Conservation (phyloP, 2,329 filamentous ascomycete species). For the Lecanicillium sp. region DNA sequence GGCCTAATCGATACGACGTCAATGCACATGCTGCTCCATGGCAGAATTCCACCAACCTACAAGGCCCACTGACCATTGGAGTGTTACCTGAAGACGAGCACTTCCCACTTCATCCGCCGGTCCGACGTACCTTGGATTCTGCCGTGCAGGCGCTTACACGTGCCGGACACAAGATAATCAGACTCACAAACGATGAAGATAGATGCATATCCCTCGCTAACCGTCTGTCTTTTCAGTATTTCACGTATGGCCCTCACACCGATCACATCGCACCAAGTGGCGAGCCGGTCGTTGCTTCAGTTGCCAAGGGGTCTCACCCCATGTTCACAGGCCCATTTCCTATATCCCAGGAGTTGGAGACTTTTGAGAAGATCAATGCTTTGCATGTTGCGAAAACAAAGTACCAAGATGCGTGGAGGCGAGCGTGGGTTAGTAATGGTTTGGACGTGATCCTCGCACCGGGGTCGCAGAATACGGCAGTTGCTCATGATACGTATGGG, state of each 20-base stretch:
- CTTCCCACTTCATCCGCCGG: constrained; percentile 42
- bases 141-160: constrained; percentile 29
- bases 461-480: constrained; percentile 40
- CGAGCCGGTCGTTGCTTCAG: too few relatives aligned
- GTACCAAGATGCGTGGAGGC: constrained; percentile 31
- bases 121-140: constrained; percentile 34
- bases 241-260: constrained; percentile 1
- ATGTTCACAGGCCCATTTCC: not conserved
- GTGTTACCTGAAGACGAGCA: constrained; percentile 37
- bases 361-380: constrained; percentile 27
- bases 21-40: constrained; percentile 36
- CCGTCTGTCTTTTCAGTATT: not conserved
- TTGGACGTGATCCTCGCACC: constrained; percentile 43
- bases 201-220: constrained; percentile 20
- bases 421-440: constrained; percentile 29
- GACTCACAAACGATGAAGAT: too few relatives aligned
- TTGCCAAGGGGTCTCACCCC: too few relatives aligned
- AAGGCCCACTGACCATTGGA: constrained; percentile 33
- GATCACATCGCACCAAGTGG: too few relatives aligned
- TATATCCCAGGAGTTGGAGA: constrained; percentile 19
- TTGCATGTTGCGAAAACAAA: constrained; percentile 14
- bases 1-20: constrained; percentile 38
- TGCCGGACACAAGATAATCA: constrained; percentile 30
- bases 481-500: constrained; percentile 44
- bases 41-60: constrained; percentile 22